phyloP scores from a whole-genome alignment of 2,329 filamentous ascomycete species.

The Cladophialophora exuberans region DNA sequence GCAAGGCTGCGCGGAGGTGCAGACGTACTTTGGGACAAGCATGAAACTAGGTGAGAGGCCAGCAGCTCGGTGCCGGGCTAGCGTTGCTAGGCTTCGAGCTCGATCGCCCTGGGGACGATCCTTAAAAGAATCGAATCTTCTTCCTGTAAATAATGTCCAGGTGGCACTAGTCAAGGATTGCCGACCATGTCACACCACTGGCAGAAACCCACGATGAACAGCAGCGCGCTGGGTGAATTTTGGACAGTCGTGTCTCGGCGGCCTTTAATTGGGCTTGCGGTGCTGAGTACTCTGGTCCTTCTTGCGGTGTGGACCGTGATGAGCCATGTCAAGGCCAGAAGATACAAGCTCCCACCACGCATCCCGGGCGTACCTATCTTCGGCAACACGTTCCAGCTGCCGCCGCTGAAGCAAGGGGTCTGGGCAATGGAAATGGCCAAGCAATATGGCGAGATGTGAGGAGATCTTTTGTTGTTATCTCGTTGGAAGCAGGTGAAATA shows the following conservation, averaged over 20 bases:
- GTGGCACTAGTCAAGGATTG: no score
- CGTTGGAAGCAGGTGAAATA: no score
- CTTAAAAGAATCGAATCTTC: no score
- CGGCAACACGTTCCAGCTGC: conserved; percentile 29
- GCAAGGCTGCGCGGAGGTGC: conserved; percentile 1
- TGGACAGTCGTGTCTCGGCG: neutral
- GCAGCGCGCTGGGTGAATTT: neutral
- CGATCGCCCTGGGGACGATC: no score
- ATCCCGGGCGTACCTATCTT: conserved; percentile 26
- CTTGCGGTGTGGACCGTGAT: neutral
- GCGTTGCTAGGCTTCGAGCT: no score
- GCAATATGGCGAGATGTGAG: conserved; percentile 29
- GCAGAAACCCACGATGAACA: neutral
- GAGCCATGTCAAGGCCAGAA: neutral
- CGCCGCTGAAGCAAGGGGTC: conserved; percentile 25
- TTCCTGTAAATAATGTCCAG: no score
- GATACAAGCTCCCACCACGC: conserved; percentile 23
- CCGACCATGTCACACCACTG: no score
- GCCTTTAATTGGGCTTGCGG: neutral
- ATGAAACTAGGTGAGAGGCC: no score
- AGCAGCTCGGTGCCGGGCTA: no score
- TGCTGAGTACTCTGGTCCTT: neutral
- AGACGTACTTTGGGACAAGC: no score
- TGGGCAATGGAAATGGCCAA: conserved; percentile 24
- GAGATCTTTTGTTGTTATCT: neutral